Evolutionary conservation across 352 stramenopile species (phyloP).

Genomic region (Pythium myriotylum): DNA sequence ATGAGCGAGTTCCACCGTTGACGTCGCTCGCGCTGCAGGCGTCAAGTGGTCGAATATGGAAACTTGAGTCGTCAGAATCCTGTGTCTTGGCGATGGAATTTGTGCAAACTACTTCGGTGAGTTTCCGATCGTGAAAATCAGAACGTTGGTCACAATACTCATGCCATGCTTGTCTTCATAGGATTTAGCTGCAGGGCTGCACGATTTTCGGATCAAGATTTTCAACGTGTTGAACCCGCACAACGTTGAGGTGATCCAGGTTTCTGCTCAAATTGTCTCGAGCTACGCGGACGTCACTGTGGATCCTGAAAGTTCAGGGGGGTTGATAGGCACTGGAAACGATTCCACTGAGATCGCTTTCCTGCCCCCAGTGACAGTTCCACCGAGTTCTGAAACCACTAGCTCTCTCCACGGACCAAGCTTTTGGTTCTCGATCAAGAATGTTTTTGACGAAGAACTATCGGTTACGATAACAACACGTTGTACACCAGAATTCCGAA

Average conservation of each 20-base stretch:
- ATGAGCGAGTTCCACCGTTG: conserved; percentile 7
- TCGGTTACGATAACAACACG: conserved; percentile 61
- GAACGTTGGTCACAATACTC: too few relatives aligned
- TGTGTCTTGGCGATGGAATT: conserved; percentile 77
- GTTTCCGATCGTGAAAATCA: neutral
- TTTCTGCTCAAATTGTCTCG: conserved; percentile 79
- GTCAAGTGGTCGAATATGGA: conserved; percentile 44
- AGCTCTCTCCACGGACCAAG: conserved; percentile 48
- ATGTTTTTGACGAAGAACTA: conserved; percentile 88
- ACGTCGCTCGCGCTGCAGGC: conserved; percentile 13
- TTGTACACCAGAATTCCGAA: conserved; percentile 23
- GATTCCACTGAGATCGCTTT: conserved; percentile 58
- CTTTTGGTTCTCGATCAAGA: conserved; percentile 86
- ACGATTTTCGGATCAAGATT: conserved; percentile 67
- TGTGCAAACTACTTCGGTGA: conserved; percentile 62
- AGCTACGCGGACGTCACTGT: conserved; percentile 83
- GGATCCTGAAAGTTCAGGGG: conserved; percentile 71
- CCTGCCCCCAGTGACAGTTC: conserved; percentile 72
- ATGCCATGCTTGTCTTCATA: conserved; percentile 20
- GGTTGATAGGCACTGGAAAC: conserved; percentile 30
- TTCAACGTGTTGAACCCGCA: conserved; percentile 82
- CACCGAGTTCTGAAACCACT: conserved; percentile 47
- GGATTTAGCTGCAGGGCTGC: conserved; percentile 49
- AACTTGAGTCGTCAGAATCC: conserved; percentile 39
- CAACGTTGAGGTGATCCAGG: conserved; percentile 68